These are phyloP conservation scores for Eucalyptus marginata DNA, from an alignment of 345 rosid genomes.

Conservation along the genomic window DNA sequence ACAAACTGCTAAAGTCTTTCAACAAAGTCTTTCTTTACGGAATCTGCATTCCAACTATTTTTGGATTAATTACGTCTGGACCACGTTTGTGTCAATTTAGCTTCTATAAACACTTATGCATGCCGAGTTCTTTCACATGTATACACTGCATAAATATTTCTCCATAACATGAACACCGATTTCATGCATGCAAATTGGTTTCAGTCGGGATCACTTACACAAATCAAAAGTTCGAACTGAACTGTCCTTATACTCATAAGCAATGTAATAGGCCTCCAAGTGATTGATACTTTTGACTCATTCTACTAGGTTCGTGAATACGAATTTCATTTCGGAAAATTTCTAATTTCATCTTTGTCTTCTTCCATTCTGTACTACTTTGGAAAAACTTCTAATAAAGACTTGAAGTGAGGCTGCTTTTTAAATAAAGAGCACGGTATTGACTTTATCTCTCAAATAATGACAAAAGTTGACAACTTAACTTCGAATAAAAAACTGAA, in stretches of 20 bases:
- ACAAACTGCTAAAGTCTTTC: background rate
- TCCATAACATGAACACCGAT: no score
- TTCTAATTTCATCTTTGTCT: background rate
- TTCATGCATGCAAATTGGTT: background rate
- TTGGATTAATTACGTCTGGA: no score
- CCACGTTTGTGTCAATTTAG: no score
- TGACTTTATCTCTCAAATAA: background rate
- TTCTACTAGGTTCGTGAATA: background rate
- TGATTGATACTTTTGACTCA: background rate
- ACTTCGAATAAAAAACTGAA: background rate
- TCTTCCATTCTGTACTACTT: background rate
- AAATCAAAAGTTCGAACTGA: fast-evolving
- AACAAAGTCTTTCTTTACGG: background rate
- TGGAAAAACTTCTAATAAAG: background rate
- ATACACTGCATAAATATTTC: no score
- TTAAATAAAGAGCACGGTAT: background rate
- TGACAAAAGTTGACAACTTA: background rate
- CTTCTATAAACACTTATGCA: background rate
- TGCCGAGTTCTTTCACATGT: no score
- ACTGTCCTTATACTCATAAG: background rate
- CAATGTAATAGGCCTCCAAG: background rate
- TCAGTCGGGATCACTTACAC: fast-evolving
- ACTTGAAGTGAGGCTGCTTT: fast-evolving
- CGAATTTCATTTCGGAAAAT: background rate
- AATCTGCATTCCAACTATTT: background rate